A percentile compares a stretch with the other conserved stretches of the same genome.
Evolutionary conservation across 305 asterid species (phyloP).

Genomic region (Fraxinus greggii): DNA sequence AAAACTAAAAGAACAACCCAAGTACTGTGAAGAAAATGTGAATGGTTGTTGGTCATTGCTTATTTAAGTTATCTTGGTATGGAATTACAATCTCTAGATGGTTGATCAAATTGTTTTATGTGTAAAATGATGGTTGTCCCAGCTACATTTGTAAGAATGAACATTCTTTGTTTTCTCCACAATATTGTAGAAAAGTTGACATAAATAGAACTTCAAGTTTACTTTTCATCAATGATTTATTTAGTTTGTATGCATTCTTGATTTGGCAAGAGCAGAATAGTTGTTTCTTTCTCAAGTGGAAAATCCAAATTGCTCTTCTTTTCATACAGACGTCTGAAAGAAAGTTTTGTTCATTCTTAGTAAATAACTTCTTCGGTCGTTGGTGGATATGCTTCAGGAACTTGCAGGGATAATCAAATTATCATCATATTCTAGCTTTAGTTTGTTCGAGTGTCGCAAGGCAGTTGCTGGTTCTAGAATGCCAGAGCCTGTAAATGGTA

Average conservation of each 20-base stretch:
- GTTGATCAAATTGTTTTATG: not conserved
- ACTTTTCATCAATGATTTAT: not conserved
- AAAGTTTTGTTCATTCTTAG: not conserved
- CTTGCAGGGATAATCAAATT: conserved; percentile 91
- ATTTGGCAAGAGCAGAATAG: conserved; percentile 10
- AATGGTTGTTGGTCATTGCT: not conserved
- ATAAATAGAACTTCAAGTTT: not conserved
- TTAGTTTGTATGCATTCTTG: conserved; percentile 6
- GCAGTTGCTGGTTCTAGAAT: conserved; percentile 84
- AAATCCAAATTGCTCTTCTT: conserved; percentile 12
- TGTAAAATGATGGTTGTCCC: not conserved
- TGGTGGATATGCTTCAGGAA: conserved; percentile 55
- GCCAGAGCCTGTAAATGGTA: conserved; percentile 89
- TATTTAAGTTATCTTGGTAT: not conserved
- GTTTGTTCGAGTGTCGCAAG: conserved; percentile 90
- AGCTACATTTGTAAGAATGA: not conserved
- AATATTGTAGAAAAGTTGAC: not conserved
- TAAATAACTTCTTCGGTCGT: conserved; percentile 17
- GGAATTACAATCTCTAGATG: not conserved
- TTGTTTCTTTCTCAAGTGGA: not conserved
- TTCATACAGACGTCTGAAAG: conserved; percentile 3
- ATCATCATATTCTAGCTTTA: conserved; percentile 83
- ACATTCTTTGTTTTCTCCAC: not conserved
- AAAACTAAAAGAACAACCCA: not conserved
- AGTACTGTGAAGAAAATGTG: not conserved